Evolutionary conservation across 768 basidiomycete species (phyloP).

Genomic region (Phaffia australis): DNA sequence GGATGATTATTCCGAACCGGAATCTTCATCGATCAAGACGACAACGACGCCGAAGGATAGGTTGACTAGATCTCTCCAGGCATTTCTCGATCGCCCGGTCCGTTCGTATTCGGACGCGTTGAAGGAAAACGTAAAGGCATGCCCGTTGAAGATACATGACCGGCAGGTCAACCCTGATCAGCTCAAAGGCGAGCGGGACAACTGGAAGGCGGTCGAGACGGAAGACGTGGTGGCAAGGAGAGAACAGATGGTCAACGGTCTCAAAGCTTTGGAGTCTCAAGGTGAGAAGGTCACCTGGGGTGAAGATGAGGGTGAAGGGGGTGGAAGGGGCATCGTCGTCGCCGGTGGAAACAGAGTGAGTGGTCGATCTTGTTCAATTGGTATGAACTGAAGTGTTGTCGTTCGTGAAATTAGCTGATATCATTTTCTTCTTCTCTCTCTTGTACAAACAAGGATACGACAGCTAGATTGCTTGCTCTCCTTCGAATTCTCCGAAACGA

Average conservation of each 20-base stretch:
- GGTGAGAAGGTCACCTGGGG: constrained; percentile 31
- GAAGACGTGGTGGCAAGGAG: constrained; percentile 33
- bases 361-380: too few species aligned
- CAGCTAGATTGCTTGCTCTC: constrained; percentile 35
- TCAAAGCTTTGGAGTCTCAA: constrained; percentile 30
- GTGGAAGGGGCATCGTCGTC: constrained; percentile 37
- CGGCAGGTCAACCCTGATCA: constrained; percentile 40
- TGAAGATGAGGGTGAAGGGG: constrained; percentile 16
- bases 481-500: constrained; percentile 37
- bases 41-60: not conserved
- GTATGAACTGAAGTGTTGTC: not conserved
- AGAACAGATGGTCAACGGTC: constrained; percentile 32
- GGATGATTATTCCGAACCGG: not conserved
- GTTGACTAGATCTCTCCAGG: constrained; percentile 25
- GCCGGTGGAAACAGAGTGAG: constrained; percentile 40
- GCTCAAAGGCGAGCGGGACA: constrained; percentile 34
- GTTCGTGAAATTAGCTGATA: constrained; percentile 5
- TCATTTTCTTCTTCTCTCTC: not conserved
- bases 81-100: constrained; percentile 35
- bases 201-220: constrained; percentile 33
- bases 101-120: constrained; percentile 28
- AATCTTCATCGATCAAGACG: not conserved
- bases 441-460: constrained; percentile 36
- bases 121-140: constrained; percentile 29
- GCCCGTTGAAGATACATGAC: constrained; percentile 35